phyloP scores from a whole-genome alignment of 371 early-diverging fungal genomes.

The Batkoa obscura region DNA sequence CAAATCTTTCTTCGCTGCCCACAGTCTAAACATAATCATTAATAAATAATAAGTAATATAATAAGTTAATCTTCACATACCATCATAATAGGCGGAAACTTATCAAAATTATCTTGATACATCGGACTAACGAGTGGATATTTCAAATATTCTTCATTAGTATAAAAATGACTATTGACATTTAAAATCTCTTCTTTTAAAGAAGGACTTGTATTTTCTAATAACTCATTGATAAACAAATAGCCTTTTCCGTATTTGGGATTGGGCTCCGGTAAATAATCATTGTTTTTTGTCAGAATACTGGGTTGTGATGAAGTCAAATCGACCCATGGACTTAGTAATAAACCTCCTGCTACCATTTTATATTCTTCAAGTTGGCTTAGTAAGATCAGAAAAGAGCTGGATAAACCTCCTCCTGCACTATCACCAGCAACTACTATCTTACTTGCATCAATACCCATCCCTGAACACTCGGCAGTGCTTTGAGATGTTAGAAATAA shows the following conservation, averaged over 20 bases:
- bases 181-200: neutral
- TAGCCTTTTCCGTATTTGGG: no score
- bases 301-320: conserved; percentile 14
- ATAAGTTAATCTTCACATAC: no score
- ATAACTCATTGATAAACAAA: no score
- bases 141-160: conserved; percentile 20
- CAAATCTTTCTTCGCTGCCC: no score
- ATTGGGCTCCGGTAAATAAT: conserved; percentile 9
- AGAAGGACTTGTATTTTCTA: no score
- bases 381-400: conserved; percentile 12
- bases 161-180: conserved; percentile 27
- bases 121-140: conserved; percentile 17
- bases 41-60: no score
- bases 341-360: neutral
- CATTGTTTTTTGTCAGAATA: no score
- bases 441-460: conserved; percentile 11
- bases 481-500: conserved; percentile 34
- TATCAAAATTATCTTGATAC: conserved; percentile 15
- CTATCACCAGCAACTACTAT: conserved; percentile 32
- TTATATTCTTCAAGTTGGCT: neutral
- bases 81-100: conserved; percentile 17
- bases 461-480: conserved; percentile 14
- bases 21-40: no score
- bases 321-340: conserved; percentile 17
- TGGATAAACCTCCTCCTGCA: conserved; percentile 28